phyloP scores from a whole-genome alignment of 371 early-diverging fungal genomes.

The Mortierella sp. region DNA sequence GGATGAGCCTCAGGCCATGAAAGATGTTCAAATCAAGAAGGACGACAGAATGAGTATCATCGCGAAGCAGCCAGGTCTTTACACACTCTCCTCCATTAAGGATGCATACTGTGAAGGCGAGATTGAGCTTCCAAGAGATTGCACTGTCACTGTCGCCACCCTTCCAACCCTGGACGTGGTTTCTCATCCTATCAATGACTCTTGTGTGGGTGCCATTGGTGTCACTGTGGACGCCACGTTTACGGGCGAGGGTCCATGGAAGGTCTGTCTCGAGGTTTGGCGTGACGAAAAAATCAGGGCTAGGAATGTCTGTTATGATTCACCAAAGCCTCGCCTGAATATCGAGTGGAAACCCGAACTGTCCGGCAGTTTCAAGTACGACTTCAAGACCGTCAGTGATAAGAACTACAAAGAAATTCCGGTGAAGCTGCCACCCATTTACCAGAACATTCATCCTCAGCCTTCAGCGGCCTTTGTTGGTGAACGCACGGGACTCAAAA shows the following conservation, averaged over 20 bases:
- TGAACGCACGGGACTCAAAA: constrained; percentile 17
- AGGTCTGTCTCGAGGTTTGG: constrained; percentile 34
- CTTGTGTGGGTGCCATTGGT: constrained; percentile 49
- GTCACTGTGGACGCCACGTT: constrained; percentile 45
- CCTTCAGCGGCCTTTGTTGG: constrained; percentile 31
- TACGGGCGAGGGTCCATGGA: constrained; percentile 49
- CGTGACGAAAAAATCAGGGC: constrained; percentile 14
- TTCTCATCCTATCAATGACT: constrained; percentile 43
- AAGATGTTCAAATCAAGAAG: constrained; percentile 19
- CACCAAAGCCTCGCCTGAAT: constrained; percentile 42
- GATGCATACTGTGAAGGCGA: constrained; percentile 41
- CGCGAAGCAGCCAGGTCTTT: constrained; percentile 36
- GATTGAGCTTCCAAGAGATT: constrained; percentile 32
- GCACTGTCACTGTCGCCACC: constrained; percentile 36
- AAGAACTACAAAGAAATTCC: constrained; percentile 24
- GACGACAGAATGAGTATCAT: constrained; percentile 5
- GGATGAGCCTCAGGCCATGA: constrained; percentile 34
- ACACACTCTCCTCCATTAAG: constrained; percentile 35
- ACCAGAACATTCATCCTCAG: constrained; percentile 50
- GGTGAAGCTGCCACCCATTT: constrained; percentile 29
- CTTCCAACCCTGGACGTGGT: constrained; percentile 37
- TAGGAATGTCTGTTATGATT: constrained; percentile 22
- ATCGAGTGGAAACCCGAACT: constrained; percentile 34
- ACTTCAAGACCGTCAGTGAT: constrained; percentile 46
- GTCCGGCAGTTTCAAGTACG: constrained; percentile 36